Evolutionary conservation across 495 filamentous ascomycete genomes (phyloP), one percentile per base, ranked within the genome.

Genomic region (Aspergillus campestris): DNA sequence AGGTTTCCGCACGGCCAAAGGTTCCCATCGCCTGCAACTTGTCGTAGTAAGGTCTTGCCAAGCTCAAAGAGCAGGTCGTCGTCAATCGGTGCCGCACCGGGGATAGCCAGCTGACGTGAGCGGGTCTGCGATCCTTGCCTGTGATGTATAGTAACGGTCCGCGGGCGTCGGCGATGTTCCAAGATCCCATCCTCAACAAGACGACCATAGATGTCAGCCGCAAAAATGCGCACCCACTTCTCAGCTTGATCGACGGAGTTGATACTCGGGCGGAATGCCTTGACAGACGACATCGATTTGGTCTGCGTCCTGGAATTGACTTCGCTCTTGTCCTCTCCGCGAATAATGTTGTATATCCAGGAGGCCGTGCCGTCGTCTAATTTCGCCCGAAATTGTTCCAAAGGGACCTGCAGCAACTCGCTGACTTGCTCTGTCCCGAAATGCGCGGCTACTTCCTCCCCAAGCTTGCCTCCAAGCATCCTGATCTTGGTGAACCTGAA

Each of bases 221-320:
- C 83, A 62, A 98, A 96, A 44, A 98, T 95, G 11, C 81, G 74
- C 37, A 98, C 69, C 92, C 92, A 98, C 54, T 81, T 84, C 6
- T 78, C 71, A 2, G 82, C 94, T 61, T 94, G 87, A 18, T 92
- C 89, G n/a, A 76, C 61, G 10, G 70, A 79, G 51, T 80, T 86
- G 56, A 98, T 87, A 48, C 73, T 81, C 1, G 92, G 92, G 6
- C 89, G 77, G 52, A 98, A 98, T 0, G 89, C 92, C 58, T 98
- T 98, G 36, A 92, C 90, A 2, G 87, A 94, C n/a, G 96, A 75
- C 92, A 98, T 98, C 14, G 85, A 90, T 58, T 97, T 96, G 60
- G 95, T 94, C 55, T 89, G 85, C 9, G 89, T 95, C 47, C 92
- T 79, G 31, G 89, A 74, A 55, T 88, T 95, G 52, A 97, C 89